Evolutionary conservation across 371 early-diverging fungal species (phyloP).

Genomic region (Dinochytrium kinnereticum): DNA sequence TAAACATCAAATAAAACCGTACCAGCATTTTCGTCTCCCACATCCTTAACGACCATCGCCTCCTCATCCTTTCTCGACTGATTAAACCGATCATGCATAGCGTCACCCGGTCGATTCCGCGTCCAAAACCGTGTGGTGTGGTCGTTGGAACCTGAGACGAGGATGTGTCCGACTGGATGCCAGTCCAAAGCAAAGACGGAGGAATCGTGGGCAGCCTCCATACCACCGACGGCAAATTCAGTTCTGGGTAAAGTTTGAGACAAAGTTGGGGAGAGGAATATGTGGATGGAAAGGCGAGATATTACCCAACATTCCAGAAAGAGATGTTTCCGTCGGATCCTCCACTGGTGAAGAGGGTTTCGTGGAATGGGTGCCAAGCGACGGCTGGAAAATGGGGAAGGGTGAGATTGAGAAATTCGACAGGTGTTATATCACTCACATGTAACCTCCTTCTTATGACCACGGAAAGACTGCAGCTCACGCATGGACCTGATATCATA

Average conservation of each 20-base stretch:
- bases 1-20: background rate
- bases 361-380: constrained; percentile 95
- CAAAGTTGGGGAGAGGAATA: constrained; percentile 9
- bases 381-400: constrained; percentile 65
- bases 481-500: constrained; percentile 97
- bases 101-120: constrained; percentile 91
- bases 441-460: constrained; percentile 95
- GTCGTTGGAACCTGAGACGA: constrained; percentile 98
- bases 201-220: constrained; percentile 93
- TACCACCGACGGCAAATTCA: constrained; percentile 61
- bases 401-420: no score
- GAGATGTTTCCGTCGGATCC: constrained; percentile 93
- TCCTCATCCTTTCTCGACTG: constrained; percentile 49
- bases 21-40: constrained; percentile 24
- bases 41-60: constrained; percentile 38
- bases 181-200: constrained; percentile 99
- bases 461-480: constrained; percentile 90
- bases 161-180: constrained; percentile 98
- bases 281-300: background rate
- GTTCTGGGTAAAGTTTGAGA: constrained; percentile 32
- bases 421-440: no score
- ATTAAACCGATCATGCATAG: constrained; percentile 50
- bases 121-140: constrained; percentile 99
- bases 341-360: constrained; percentile 91
- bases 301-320: constrained; percentile 89